Conservation (phyloP, 148 eudicot genomes). For the Camellia lanceoleosa region DNA sequence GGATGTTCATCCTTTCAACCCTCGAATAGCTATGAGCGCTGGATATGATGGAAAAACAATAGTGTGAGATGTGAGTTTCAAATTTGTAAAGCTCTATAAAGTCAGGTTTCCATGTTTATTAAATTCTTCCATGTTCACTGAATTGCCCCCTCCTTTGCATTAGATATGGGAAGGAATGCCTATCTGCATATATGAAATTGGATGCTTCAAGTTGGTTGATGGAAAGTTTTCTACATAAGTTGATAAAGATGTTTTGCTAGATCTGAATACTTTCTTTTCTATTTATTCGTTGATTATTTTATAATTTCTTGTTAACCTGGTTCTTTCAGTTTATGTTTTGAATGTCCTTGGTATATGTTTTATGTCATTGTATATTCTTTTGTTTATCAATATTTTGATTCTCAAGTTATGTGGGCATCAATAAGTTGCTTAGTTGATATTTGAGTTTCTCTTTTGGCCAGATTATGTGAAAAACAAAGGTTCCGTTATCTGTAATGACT, state of each 20-base stretch:
- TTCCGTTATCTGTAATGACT: neutral
- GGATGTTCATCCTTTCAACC: slow-evolving; percentile 97
- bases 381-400: neutral
- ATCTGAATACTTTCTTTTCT: slow-evolving; percentile 6
- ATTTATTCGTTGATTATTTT: neutral
- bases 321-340: slow-evolving; percentile 4
- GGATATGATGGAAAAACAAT: slow-evolving; percentile 99
- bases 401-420: neutral
- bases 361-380: neutral
- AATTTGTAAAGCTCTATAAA: neutral
- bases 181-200: slow-evolving; percentile 71
- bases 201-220: slow-evolving; percentile 87
- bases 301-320: slow-evolving; percentile 10
- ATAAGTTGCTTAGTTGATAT: neutral
- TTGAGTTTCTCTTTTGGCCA: neutral
- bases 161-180: slow-evolving; percentile 99
- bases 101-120: neutral
- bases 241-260: slow-evolving; percentile 3
- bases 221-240: slow-evolving; percentile 99
- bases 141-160: slow-evolving; percentile 15
- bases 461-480: neutral
- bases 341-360: neutral
- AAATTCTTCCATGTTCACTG: slow-evolving; percentile 3
- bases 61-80: slow-evolving; percentile 90
- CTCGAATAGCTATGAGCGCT: slow-evolving; percentile 99